Conservation (phyloP, 371 early-diverging fungal species). For the Enterocytospora artemiae region DNA sequence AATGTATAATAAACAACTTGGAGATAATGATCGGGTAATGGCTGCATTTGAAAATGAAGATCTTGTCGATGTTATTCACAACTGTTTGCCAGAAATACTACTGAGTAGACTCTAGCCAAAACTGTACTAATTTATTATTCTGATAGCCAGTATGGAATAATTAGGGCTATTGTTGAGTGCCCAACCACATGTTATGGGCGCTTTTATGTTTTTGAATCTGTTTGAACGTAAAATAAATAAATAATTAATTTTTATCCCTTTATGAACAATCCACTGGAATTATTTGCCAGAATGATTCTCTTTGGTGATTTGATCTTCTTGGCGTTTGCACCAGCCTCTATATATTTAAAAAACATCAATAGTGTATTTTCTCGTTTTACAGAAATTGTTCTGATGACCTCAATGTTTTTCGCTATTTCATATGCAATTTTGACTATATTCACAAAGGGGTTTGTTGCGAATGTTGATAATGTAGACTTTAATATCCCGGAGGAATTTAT, state of each 20-base stretch:
- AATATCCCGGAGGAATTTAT: background rate
- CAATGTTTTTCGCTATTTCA: background rate
- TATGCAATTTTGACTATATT: conserved; percentile 13
- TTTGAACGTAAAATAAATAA: no score
- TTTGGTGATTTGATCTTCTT: background rate
- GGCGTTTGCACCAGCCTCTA: background rate
- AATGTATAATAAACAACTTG: conserved; percentile 86
- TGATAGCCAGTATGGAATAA: no score
- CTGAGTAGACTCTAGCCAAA: no score
- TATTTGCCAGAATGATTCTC: background rate
- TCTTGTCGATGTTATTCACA: conserved; percentile 41
- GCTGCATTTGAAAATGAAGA: conserved; percentile 82
- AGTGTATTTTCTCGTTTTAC: background rate
- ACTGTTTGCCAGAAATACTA: no score
- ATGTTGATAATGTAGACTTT: background rate
- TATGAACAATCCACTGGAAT: background rate
- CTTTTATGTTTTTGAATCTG: no score
- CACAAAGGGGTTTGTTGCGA: conserved; percentile 3
- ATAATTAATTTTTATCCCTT: no score
- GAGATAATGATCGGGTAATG: conserved; percentile 95
- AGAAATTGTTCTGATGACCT: background rate
- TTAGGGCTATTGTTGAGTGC: no score
- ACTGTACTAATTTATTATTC: no score
- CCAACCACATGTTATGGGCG: no score
- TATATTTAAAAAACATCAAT: background rate